A percentile compares a stretch with the other conserved stretches of the same genome.
phyloP scores from a whole-genome alignment of 345 rosid genomes.

The Turnera subulata region DNA sequence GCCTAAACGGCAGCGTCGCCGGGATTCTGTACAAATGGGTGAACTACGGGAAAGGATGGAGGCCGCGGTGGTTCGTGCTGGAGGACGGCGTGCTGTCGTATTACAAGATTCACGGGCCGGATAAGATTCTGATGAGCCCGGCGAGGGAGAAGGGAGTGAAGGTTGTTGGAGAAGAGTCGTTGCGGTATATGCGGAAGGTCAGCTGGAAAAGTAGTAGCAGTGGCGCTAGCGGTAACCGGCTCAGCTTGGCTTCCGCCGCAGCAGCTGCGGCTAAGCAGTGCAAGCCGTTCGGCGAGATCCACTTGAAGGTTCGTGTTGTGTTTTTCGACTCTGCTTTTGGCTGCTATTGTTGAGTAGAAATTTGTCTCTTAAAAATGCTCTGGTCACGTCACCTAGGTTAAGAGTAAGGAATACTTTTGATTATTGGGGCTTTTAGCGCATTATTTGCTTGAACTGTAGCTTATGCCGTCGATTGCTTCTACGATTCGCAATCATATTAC shows the following conservation, averaged over 20 bases:
- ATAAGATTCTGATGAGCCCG: conserved; percentile 70
- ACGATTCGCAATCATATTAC: too few relatives aligned
- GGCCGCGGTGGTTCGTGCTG: conserved; percentile 81
- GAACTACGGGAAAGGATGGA: conserved; percentile 96
- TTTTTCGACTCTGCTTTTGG: neutral
- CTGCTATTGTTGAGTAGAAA: neutral
- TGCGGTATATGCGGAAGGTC: conserved; percentile 73
- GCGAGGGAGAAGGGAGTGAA: conserved; percentile 54
- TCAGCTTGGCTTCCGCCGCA: conserved; percentile 16
- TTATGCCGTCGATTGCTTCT: too few relatives aligned
- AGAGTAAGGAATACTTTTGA: too few relatives aligned
- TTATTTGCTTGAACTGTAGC: too few relatives aligned
- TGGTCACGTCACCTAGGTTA: too few relatives aligned
- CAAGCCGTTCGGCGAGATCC: conserved; percentile 90
- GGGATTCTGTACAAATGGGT: conserved; percentile 98
- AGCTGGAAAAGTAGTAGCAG: conserved; percentile 44
- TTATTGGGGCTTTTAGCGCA: too few relatives aligned
- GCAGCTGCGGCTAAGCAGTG: conserved; percentile 38
- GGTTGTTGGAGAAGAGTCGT: conserved; percentile 84
- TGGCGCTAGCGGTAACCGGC: conserved; percentile 31
- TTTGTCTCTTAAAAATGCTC: too few relatives aligned
- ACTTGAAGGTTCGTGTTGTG: conserved; percentile 65
- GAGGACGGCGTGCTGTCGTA: conserved; percentile 84
- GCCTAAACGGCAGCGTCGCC: conserved; percentile 45
- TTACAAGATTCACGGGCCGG: conserved; percentile 92